A percentile compares a stretch with the other conserved stretches of the same genome.
Evolutionary conservation across 2,329 filamentous ascomycete species (phyloP).

Genomic region (Ustilaginoidea virens): DNA sequence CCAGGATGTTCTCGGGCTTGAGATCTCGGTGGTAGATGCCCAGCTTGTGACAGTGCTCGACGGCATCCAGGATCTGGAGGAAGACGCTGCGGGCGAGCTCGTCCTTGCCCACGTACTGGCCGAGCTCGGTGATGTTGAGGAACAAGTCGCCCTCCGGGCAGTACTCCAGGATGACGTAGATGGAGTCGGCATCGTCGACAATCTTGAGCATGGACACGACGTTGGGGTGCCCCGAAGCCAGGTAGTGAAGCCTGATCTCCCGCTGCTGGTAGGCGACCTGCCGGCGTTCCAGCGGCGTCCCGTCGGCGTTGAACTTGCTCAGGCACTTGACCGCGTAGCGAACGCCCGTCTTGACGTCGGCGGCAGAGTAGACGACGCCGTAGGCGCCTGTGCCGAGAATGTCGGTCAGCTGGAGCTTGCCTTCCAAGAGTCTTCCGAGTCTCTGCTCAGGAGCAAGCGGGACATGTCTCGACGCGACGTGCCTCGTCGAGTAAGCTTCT

Average conservation of each 20-base stretch:
- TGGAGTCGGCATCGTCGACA: constrained; percentile 80
- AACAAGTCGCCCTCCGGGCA: constrained; percentile 96
- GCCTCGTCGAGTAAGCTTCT: constrained; percentile 18
- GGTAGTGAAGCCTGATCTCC: constrained; percentile 83
- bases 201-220: constrained; percentile 91
- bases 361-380: constrained; percentile 84
- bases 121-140: constrained; percentile 90
- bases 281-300: constrained; percentile 59
- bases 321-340: constrained; percentile 94
- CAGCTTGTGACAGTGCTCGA: constrained; percentile 82
- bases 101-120: constrained; percentile 88
- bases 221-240: constrained; percentile 78
- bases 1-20: constrained; percentile 95
- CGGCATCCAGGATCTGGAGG: constrained; percentile 90
- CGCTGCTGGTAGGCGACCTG: constrained; percentile 83
- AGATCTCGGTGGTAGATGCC: constrained; percentile 96
- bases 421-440: constrained; percentile 69
- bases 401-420: constrained; percentile 66
- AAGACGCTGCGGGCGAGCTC: constrained; percentile 74
- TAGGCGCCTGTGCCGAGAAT: constrained; percentile 92
- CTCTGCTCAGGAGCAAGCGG: constrained; percentile 65
- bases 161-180: constrained; percentile 91
- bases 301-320: constrained; percentile 69
- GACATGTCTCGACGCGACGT: constrained; percentile 30
- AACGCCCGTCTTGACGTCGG: constrained; percentile 66